Base-by-base conservation (phyloP, 495 filamentous ascomycete genomes). In the Neurospora terricola region DNA sequence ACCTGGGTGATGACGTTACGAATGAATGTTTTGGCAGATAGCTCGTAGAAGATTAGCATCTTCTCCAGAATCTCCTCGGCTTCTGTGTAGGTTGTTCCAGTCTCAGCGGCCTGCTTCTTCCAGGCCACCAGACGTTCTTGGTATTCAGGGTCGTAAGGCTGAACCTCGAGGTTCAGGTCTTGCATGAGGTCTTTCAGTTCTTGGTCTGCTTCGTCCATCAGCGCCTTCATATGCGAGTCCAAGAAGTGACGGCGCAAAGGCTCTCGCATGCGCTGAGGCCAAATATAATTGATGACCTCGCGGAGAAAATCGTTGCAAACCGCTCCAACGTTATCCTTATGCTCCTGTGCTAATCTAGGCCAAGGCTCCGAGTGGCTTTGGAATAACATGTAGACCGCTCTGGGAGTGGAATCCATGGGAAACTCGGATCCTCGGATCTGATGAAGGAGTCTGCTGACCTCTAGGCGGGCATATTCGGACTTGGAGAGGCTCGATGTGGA, bases 41-140 rank as follows among this genome's bases (percentile, higher is more conserved):
- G 76, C 72, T 84, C 81, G 54, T 83, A 83, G 74, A 77, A 81
- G 38, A 84, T 82, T 10, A 84, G 79, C 82, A 83, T 83, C 76
- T 83, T 83, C 78, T 83, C 80, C 42, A 84, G 72, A 1, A 84
- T 81, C 70, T 83, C 79, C 71, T 83, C 80, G 18, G 81, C 79
- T 21, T 81, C 80, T 14, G 80, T 76, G 43, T 78, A 81, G 12
- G 72, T 75, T 0, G 76, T 76, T 11, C 79, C 82, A 27, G 80
- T 76, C 66, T 77, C 45, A 18, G 76, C 72, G 1, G 54, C 75
- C 10, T 74, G 72, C 30, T 66, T 66, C 14, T 78, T 81, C 82
- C 79, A 83, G 69, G 62, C 77, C 39, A 75, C 71, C 72, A 83
- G 77, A 18, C 76, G 81, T 36, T 81, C 79, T 72, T 82, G 80